These are phyloP conservation scores for Dujonia santamariae DNA, from an alignment of 1,139 yeast species.

Conservation along the genomic window DNA sequence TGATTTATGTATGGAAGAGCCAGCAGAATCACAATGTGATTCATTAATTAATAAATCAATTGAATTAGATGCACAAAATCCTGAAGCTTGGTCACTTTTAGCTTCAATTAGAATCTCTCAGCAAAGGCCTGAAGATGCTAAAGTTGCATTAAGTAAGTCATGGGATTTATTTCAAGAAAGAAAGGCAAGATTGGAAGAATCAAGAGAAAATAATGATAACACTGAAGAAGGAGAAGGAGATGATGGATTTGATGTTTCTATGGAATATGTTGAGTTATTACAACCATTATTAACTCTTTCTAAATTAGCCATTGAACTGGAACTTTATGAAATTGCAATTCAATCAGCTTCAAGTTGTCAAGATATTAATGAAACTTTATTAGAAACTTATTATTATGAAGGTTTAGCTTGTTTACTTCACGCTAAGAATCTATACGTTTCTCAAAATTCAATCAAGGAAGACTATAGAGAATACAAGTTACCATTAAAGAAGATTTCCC, in stretches of 20 bases:
- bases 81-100: conserved; percentile 79
- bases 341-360: conserved; percentile 59
- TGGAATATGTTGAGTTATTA: conserved; percentile 59
- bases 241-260: conserved; percentile 37
- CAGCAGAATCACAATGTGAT: conserved; percentile 83
- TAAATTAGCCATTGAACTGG: conserved; percentile 76
- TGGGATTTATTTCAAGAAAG: conserved; percentile 65
- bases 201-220: conserved; percentile 15
- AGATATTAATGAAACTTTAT: conserved; percentile 77
- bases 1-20: conserved; percentile 90
- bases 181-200: conserved; percentile 49
- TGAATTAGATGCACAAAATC: conserved; percentile 54
- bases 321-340: conserved; percentile 61
- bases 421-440: conserved; percentile 40
- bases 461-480: conserved; percentile 51
- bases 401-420: conserved; percentile 69
- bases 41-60: conserved; percentile 65
- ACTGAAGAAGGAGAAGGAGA: conserved; percentile 18
- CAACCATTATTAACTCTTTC: conserved; percentile 70
- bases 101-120: conserved; percentile 92
- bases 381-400: conserved; percentile 79
- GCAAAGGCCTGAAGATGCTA: conserved; percentile 71
- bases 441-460: conserved; percentile 17
- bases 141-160: conserved; percentile 60
- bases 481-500: conserved; percentile 10